phyloP scores from a whole-genome alignment of 495 filamentous ascomycete species.

The Aspergillus panamensis region DNA sequence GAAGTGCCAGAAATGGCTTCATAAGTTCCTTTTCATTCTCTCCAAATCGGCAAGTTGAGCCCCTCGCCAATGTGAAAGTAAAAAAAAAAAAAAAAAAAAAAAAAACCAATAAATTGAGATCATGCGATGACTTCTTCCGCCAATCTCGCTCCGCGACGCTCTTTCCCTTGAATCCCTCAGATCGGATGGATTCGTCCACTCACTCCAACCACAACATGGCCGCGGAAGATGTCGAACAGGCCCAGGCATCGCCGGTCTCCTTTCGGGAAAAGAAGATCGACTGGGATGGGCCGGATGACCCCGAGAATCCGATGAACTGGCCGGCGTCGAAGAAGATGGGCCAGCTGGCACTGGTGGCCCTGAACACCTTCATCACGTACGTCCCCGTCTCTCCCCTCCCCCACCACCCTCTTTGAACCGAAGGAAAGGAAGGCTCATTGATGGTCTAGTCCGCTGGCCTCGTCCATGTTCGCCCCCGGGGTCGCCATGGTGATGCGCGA shows the following conservation, averaged over 20 bases:
- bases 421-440: conserved; percentile 4
- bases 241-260: conserved; percentile 7
- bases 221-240: conserved; percentile 1
- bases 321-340: conserved; percentile 44
- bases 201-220: background rate
- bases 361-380: conserved; percentile 57
- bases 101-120: too few relatives aligned
- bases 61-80: too few relatives aligned
- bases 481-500: conserved; percentile 50
- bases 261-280: conserved; percentile 43
- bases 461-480: conserved; percentile 63
- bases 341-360: conserved; percentile 44
- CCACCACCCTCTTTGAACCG: background rate
- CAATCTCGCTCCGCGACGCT: too few relatives aligned
- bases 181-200: background rate
- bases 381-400: background rate
- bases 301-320: conserved; percentile 62
- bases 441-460: conserved; percentile 49
- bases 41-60: too few relatives aligned
- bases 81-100: too few relatives aligned
- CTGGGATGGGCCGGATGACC: conserved; percentile 54
- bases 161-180: background rate
- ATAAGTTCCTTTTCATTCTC: too few relatives aligned
- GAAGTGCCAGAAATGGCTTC: too few relatives aligned
- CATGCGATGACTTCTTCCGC: too few relatives aligned